Conservation (phyloP, 768 basidiomycete genomes). For the Pleurotus platypus region DNA sequence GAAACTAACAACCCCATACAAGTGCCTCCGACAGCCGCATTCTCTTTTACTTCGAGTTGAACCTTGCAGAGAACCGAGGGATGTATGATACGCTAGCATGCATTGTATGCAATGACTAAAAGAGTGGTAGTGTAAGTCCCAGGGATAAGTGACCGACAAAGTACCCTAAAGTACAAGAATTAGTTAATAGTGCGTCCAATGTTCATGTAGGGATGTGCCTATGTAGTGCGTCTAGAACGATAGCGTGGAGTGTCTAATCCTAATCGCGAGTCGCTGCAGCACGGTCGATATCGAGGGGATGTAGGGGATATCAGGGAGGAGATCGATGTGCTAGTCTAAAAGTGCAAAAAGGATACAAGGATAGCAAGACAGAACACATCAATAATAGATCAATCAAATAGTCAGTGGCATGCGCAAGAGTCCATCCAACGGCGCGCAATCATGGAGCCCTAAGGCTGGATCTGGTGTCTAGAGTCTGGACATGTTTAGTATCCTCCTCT, state of each 20-base stretch:
- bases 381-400: constrained; percentile 4
- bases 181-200: not conserved
- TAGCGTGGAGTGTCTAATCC: too few relatives aligned
- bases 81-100: not conserved
- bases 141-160: not conserved
- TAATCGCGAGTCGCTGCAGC: too few relatives aligned
- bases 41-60: not conserved
- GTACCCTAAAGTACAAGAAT: constrained; percentile 5
- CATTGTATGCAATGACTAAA: not conserved
- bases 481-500: constrained; percentile 24
- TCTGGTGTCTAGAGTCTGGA: not conserved
- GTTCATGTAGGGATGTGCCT: too few relatives aligned
- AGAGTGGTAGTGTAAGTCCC: not conserved
- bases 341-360: not conserved
- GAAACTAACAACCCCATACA: not conserved
- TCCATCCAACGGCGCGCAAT: not conserved
- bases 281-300: too few relatives aligned
- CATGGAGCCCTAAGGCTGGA: not conserved
- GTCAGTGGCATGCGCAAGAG: not conserved
- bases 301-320: too few relatives aligned
- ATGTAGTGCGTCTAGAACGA: too few relatives aligned
- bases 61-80: not conserved
- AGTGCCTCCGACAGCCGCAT: not conserved
- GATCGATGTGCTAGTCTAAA: not conserved
- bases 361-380: constrained; percentile 6